Evolutionary conservation across 1,284 basidiomycete genomes (phyloP), one percentile per base, ranked within the genome.

Genomic region (Irpex lacteus): DNA sequence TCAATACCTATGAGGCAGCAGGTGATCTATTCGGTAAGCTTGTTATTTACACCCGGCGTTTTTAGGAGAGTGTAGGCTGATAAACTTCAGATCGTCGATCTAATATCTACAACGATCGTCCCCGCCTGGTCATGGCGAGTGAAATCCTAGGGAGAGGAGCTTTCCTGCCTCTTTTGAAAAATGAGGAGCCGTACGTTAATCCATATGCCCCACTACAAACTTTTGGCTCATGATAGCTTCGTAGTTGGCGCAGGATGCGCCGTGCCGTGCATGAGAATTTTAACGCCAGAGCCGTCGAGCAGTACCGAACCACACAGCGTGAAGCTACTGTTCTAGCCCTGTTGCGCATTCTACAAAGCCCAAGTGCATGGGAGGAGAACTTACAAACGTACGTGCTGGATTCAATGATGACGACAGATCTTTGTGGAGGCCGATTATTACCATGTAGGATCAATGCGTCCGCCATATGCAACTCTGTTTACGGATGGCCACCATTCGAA

Each of bases 51-150:
- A 9, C 3, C 11, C 32, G 4, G 32, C 32, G 2, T 44, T 3
- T n/a, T 2, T 11, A 5, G 9, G 11, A 9, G n/a, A n/a, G 40
- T n/a, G n/a, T 32, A 32, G n/a, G n/a, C 40, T 44, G 11, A 44
- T 9, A 44, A 11, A 9, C 9, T 11, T 13, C 26, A 56, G 54
- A 56, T 32, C 54, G 54, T 1, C 81, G 84, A 21, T 84, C 86
- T 3, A 76, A 77, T 5, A 83, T 88, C 57, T 90, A 89, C 70
- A 83, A 85, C 7, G 87, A 89, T 72, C 87, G 85, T 66, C 85
- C 86, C 0, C 76, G 77, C 34, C 74, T 89, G 15, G 76, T 85
- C 50, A 90, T 90, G 88, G 76, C 75, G 54, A 66, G 67, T 15
- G 70, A 89, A 65, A 76, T 89, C 21, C 26, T 62, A 19, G 32